Base-by-base conservation (phyloP, 768 basidiomycete genomes). In the Collybia mongolica region DNA sequence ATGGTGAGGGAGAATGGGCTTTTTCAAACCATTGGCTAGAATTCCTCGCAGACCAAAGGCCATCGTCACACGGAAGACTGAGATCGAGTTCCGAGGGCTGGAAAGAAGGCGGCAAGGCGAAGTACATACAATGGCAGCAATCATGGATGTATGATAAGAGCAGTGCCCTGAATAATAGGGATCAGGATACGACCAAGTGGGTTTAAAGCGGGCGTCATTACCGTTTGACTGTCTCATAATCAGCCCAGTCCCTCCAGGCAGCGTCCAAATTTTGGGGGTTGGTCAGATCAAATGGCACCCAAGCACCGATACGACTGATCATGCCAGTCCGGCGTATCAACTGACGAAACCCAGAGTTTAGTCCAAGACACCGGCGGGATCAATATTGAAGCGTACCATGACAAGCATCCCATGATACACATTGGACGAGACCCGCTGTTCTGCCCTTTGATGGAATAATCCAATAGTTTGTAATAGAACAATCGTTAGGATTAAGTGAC, bases 371-470 rank as follows among this genome's bases (percentile, higher is more conserved):
- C 19, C 5, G 17, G 32, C 5, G 18, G 11, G 20, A 40, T 22
- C 9, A 23, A 46, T 12, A 7, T 5, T 20, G 42, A 44, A 19
- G 70, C 72, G 59, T 59, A 83, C 84, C 73, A 75, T 75, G 41
- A 83, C 76, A 20, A 87, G 74, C 74, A 81, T 80, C 32, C 74
- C 74, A 65, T 79, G 85, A 59, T 80, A 84, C n/a, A 75, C 65
- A 51, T 66, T 80, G 39, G 77, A 79, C 46, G 69, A 69, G 23
- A 69, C 71, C 50, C 79, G 70, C 56, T 78, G 75, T 37, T 76
- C 74, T 44, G 67, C 57, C 46, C 71, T 73, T 64, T 79, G 76
- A 57, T 78, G 80, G 60, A 75, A 80, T 26, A 79, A 65, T 17
- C 82, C 83, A 57, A 79, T 81, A 17, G 75, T 83, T 63, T 80